phyloP scores from a whole-genome alignment of 805 yeast genomes.

The Maudiozyma saulgeensis region DNA sequence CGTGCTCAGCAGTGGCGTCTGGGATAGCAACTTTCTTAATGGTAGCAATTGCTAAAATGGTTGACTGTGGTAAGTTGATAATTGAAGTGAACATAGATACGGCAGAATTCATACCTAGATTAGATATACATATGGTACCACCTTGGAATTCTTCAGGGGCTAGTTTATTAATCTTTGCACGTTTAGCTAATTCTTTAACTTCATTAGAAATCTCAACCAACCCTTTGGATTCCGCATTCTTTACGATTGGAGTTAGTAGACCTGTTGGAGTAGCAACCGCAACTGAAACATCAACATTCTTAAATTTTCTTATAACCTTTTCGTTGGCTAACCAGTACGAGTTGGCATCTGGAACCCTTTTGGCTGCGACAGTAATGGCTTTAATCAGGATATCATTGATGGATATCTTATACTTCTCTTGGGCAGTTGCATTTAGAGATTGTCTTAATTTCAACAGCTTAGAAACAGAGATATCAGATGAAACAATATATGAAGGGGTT shows the following conservation, averaged over 20 bases:
- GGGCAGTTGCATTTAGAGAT: slow-evolving; percentile 74
- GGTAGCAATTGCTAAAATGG: slow-evolving; percentile 92
- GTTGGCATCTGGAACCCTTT: slow-evolving; percentile 88
- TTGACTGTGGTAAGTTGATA: slow-evolving; percentile 94
- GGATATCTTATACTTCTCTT: slow-evolving; percentile 82
- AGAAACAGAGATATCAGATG: slow-evolving; percentile 76
- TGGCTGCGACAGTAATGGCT: slow-evolving; percentile 85
- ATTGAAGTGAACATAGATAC: slow-evolving; percentile 90
- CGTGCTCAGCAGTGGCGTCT: slow-evolving; percentile 82
- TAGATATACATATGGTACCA: slow-evolving; percentile 96
- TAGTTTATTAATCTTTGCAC: slow-evolving; percentile 91
- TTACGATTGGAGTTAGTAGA: slow-evolving; percentile 90
- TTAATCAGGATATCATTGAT: slow-evolving; percentile 90
- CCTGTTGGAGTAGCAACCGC: slow-evolving; percentile 99
- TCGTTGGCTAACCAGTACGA: slow-evolving; percentile 85
- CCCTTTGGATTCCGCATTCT: slow-evolving; percentile 81
- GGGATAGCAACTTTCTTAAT: slow-evolving; percentile 87
- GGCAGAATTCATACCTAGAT: slow-evolving; percentile 97
- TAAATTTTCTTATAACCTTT: slow-evolving; percentile 86
- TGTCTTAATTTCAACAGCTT: slow-evolving; percentile 88
- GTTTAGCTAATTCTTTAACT: slow-evolving; percentile 87
- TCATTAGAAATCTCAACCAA: slow-evolving; percentile 70
- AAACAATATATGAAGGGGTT: slow-evolving; percentile 87
- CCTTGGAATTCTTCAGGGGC: slow-evolving; percentile 97
- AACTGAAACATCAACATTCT: slow-evolving; percentile 89